Evolutionary conservation across 768 basidiomycete genomes (phyloP).

Genomic region (Leucogyrophana mollusca): DNA sequence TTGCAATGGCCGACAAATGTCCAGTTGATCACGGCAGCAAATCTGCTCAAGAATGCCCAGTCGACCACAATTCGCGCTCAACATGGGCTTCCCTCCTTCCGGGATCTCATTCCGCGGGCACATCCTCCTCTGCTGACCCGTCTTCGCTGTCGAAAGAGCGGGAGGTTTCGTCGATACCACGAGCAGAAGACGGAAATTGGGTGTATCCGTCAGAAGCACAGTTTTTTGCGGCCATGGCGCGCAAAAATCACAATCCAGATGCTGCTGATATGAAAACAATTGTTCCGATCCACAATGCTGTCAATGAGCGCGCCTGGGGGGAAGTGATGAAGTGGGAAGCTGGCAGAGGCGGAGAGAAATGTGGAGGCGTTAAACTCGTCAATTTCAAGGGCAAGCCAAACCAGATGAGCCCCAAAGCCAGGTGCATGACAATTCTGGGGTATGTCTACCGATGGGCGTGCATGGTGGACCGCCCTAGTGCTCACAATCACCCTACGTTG

Average conservation of each 20-base stretch:
- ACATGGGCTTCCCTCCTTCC: constrained; percentile 39
- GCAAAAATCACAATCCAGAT: constrained; percentile 89
- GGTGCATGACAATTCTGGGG: constrained; percentile 84
- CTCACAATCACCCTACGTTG: neutral
- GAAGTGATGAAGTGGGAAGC: constrained; percentile 83
- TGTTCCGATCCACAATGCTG: constrained; percentile 98
- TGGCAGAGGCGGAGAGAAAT: constrained; percentile 76
- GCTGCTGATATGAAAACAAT: constrained; percentile 92
- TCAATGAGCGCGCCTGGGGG: constrained; percentile 91
- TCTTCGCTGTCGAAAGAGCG: constrained; percentile 64
- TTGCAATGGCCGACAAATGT: constrained; percentile 37
- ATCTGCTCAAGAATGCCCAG: constrained; percentile 51
- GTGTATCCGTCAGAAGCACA: constrained; percentile 98
- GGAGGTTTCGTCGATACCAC: constrained; percentile 87
- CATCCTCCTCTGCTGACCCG: constrained; percentile 2
- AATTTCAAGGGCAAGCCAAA: constrained; percentile 89
- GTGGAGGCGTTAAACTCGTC: constrained; percentile 79
- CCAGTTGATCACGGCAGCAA: constrained; percentile 45
- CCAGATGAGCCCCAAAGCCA: constrained; percentile 78
- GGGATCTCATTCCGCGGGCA: constrained; percentile 2
- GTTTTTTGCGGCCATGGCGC: constrained; percentile 95
- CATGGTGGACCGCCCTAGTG: constrained; percentile 3
- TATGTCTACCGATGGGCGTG: constrained; percentile 43
- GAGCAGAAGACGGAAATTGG: constrained; percentile 73
- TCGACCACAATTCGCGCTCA: constrained; percentile 55